Evolutionary conservation across 2,329 filamentous ascomycete species (phyloP), one percentile per base, ranked within the genome.

Genomic region (Ilyonectria robusta): DNA sequence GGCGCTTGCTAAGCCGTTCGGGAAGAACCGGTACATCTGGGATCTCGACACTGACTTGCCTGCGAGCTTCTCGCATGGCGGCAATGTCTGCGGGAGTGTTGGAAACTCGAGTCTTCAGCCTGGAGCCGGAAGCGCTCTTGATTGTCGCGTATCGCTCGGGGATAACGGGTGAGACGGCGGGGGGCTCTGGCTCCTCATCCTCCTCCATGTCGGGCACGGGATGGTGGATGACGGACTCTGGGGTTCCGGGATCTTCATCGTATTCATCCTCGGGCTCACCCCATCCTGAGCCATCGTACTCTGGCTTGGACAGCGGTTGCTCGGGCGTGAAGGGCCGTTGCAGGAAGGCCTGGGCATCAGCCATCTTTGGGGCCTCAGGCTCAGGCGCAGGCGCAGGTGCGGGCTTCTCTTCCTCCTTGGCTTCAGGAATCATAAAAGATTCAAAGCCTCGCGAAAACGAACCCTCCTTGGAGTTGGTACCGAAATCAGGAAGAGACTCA

Each of bases 211-310:
- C 78, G 19, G 83, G 80, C 54, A 93, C 80, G 2, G 91, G 89
- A 75, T 95, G 93, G 68, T 93, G 93, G 70, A 98, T 95, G 23
- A 98, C 95, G 7, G 95, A 98, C 56, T 94, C 93, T 15, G 95
- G 95, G 8, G 94, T 97, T 37, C 90, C 88, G 10, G 90, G 89
- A 69, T 92, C 91, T 1, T 88, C 83, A 1, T 87, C 85, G 61
- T 83, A 72, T 48, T 88, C 86, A 35, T 87, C 84, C 21, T 82
- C 81, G 23, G 85, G 83, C 44, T 88, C 85, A 9, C 88, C 87
- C 87, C 89, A 88, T 59, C 89, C 86, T 63, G 88, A 84, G 65
- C 92, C 87, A 74, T 91, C 85, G 76, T 93, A 91, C 65, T 89
- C 88, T 31, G 85, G 89, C 80, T 86, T 93, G 44, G 87, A 86